These are phyloP conservation scores for Soucietia sequanensis DNA, from an alignment of 805 yeast species.

Conservation along the genomic window DNA sequence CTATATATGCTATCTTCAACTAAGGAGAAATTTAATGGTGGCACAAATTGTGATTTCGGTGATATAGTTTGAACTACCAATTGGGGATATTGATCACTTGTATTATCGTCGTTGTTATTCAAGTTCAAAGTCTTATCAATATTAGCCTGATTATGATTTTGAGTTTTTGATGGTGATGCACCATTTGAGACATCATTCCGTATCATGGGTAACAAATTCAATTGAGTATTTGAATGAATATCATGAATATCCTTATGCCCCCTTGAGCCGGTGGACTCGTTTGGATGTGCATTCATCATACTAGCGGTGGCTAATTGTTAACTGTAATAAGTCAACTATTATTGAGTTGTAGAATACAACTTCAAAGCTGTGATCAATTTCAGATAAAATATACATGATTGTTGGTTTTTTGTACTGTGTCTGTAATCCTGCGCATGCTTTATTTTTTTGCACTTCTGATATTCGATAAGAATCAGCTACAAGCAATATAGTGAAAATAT, in stretches of 20 bases:
- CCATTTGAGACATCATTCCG: too few relatives aligned
- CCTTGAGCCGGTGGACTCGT: neutral
- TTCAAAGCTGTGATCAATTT: too few relatives aligned
- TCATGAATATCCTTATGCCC: slow-evolving; percentile 8
- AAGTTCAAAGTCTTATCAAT: neutral
- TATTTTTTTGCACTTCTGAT: too few relatives aligned
- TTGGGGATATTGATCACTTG: slow-evolving; percentile 6
- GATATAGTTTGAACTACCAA: slow-evolving; percentile 6
- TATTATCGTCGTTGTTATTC: neutral
- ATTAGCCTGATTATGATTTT: neutral
- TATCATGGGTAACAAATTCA: slow-evolving; percentile 10
- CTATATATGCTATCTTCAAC: slow-evolving; percentile 87
- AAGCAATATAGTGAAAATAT: too few relatives aligned
- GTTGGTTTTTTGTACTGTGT: too few relatives aligned
- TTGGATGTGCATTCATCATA: too few relatives aligned
- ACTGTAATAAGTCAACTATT: too few relatives aligned
- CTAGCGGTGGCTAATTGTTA: too few relatives aligned
- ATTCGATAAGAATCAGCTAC: too few relatives aligned
- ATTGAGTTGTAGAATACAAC: too few relatives aligned
- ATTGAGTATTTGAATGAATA: slow-evolving; percentile 6
- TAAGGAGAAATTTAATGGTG: slow-evolving; percentile 87
- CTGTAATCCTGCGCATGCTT: too few relatives aligned
- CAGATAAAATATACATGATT: too few relatives aligned
- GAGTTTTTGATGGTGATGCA: neutral
- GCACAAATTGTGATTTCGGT: slow-evolving; percentile 48